phyloP scores from a whole-genome alignment of 352 stramenopile species.

The Achlya hypogyna region DNA sequence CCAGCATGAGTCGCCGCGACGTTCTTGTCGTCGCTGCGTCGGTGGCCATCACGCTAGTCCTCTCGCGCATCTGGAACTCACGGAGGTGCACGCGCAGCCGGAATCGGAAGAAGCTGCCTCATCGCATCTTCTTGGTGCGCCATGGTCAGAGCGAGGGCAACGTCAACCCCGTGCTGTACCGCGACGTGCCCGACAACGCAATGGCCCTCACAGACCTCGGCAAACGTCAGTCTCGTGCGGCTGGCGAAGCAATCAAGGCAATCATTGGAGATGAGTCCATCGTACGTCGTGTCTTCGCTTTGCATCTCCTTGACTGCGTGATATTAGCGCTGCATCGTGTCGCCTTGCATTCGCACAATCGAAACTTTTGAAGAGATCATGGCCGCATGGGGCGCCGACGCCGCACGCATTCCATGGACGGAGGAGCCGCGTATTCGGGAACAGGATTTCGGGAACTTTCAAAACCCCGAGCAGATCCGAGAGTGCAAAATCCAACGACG shows the following conservation, averaged over 20 bases:
- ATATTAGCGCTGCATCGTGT: conserved; percentile 70
- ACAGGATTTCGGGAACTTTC: conserved; percentile 88
- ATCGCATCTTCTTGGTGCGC: conserved; percentile 74
- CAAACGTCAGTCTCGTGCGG: conserved; percentile 61
- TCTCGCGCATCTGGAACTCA: conserved; percentile 3
- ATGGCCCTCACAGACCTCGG: conserved; percentile 78
- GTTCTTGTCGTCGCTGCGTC: not conserved
- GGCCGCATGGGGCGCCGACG: conserved; percentile 51
- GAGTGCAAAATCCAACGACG: conserved; percentile 69
- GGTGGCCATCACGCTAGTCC: not conserved
- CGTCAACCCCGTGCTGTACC: conserved; percentile 70
- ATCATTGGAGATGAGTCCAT: conserved; percentile 69
- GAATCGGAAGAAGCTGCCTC: conserved; percentile 31
- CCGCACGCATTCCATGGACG: conserved; percentile 49
- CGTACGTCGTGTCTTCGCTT: conserved; percentile 29
- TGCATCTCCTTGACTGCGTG: not conserved
- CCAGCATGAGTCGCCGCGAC: not conserved
- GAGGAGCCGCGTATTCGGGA: conserved; percentile 84
- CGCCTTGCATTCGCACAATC: conserved; percentile 75
- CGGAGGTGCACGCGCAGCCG: not conserved
- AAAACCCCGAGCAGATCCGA: conserved; percentile 69
- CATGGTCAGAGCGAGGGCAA: conserved; percentile 82
- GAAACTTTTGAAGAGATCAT: conserved; percentile 81
- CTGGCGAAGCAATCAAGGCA: conserved; percentile 58
- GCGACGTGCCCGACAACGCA: conserved; percentile 63